Evolutionary conservation across 352 stramenopile species (phyloP), one percentile per base, ranked within the genome.

Genomic region (Phytophthora macrochlamydospora): DNA sequence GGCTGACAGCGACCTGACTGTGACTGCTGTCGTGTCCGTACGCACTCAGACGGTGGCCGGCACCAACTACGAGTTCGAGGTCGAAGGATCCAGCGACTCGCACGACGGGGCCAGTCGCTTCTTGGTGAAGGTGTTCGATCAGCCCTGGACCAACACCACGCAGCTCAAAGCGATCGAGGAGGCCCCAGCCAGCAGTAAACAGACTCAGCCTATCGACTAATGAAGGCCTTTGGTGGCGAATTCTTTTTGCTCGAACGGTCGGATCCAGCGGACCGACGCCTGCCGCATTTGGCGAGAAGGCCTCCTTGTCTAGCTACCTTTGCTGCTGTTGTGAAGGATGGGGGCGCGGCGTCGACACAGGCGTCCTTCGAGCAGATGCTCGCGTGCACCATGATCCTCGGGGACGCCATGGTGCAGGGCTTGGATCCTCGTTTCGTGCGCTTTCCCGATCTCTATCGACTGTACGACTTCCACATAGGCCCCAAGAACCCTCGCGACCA

Each of bases 391-490:
- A 94, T 93, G 82, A 76, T 94, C 59, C 79, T 94, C 8, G 86
- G 84, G 6, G 82, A 94, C 54, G 84, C 86, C 51, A 91, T 93
- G 84, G 85, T 94, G 33, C 79, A 92, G 50, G 86, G 86, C 0
- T 65, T 94, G 35, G 86, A 94, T 51, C 86, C 86, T 7, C 80
- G 86, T 51, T 94, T 89, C 57, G 79, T 94, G 50, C 79, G 79
- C 11, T 94, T 94, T 48, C 86, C 86, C 70, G 86, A 92, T 49
- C 71, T 93, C 68, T 94, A 92, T 65, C 81, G 86, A 4, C 62
- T 92, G 53, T 92, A 91, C 50, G 87, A 94, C 62, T 94, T 94
- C 56, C 83, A 92, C 53, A 62, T 93, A n/a, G 87, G 84, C 2
- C 81, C 83, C 1, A 89, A 88, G 62, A 76, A 81, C 33, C 68